phyloP scores from a whole-genome alignment of 139 green algal genomes.

The Chlamydomonas schloesseri region DNA sequence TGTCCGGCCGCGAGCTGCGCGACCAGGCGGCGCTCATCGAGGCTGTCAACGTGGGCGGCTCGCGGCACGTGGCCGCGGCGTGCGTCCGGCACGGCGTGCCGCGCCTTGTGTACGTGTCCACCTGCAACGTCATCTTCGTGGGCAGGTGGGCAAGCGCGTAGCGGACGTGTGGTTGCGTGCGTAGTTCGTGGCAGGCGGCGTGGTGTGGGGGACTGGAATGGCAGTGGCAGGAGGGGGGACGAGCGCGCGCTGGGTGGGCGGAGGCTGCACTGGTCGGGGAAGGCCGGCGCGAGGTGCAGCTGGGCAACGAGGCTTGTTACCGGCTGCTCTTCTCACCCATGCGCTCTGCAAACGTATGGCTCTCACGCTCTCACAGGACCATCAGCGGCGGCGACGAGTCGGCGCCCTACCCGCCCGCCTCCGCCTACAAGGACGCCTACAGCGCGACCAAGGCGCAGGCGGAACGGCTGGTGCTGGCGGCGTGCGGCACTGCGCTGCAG shows the following conservation, averaged over 20 bases:
- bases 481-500: conserved; percentile 11
- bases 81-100: conserved; percentile 48
- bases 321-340: no score
- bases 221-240: no score
- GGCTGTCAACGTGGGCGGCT: conserved; percentile 61
- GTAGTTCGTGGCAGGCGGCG: not conserved
- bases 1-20: conserved; percentile 55
- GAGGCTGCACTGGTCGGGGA: no score
- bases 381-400: conserved; percentile 55
- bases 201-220: no score
- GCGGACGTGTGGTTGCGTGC: not conserved
- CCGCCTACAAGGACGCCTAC: conserved; percentile 46
- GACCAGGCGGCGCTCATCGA: not conserved
- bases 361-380: conserved; percentile 9
- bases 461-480: conserved; percentile 31
- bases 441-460: conserved; percentile 33
- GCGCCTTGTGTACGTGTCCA: conserved; percentile 63
- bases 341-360: no score
- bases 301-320: no score
- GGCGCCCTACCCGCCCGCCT: conserved; percentile 38
- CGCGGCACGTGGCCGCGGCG: conserved; percentile 50
- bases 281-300: no score
- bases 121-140: conserved; percentile 45
- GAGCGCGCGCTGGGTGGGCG: no score
- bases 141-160: conserved; percentile 22